Evolutionary conservation across 2,329 filamentous ascomycete species (phyloP), one percentile per base, ranked within the genome.

Genomic region (Beauveria sp.): DNA sequence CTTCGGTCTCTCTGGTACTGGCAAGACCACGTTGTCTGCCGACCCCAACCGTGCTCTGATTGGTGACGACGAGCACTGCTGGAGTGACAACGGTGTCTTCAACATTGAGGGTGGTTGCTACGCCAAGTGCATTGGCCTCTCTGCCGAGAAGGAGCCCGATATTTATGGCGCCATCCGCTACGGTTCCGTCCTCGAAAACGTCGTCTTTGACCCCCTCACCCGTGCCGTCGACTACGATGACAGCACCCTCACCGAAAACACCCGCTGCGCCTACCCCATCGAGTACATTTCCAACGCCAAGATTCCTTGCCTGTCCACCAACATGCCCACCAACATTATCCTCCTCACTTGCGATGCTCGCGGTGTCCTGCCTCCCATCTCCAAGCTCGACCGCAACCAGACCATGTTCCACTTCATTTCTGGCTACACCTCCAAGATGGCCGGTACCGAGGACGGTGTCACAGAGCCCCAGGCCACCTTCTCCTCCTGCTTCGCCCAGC

Each of bases 391-490:
- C 82, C 85, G 89, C 66, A 86, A 91, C 71, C 94, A 97, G 81
- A 96, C 92, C 76, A 97, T 99, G 93, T 99, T 97, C 88, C 94
- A 99, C 84, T 99, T 99, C 87, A 99, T 99, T 79, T 96, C 91
- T 20, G 94, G 94, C 70, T 99, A 99, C 84, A 99, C 94, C 66
- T 97, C 93, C 73, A 99, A 99, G 88, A 99, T 99, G 94, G 94
- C 94, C 66, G 94, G 94, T 72, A 99, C 94, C 40, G 94, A 99
- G 80, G 91, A 97, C 67, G 94, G 94, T 72, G 87, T 99, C 66
- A 96, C 90, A 10, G 94, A 99, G 80, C 94, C 94, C 66, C 91
- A 97, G 79, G 94, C 94, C 26, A 99, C 94, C 71, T 99, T 99
- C 87, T 97, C 92, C 28, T 96, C 92, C 58, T 99, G 94, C 86